phyloP scores from a whole-genome alignment of 2,329 filamentous ascomycete species.

The Colletotrichum lini region DNA sequence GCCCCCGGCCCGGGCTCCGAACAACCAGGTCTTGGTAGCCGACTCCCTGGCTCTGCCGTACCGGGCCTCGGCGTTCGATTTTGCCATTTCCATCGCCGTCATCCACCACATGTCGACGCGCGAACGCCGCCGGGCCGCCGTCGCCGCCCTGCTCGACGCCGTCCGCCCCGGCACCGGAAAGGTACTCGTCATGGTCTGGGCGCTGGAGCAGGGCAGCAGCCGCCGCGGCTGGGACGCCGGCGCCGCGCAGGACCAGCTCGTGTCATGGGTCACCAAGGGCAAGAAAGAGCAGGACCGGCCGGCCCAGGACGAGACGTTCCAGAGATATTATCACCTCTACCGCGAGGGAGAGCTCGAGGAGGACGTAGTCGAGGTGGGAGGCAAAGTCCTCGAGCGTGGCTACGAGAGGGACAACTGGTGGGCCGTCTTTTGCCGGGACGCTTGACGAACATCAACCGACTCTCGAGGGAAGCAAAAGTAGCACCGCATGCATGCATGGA shows the following conservation, averaged over 20 bases:
- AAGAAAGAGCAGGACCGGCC: slow-evolving; percentile 44
- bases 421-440: slow-evolving; percentile 71
- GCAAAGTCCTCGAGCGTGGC: slow-evolving; percentile 81
- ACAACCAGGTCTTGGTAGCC: slow-evolving; percentile 77
- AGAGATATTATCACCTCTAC: slow-evolving; percentile 97
- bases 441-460: not conserved
- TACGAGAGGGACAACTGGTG: slow-evolving; percentile 99
- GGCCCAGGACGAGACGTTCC: slow-evolving; percentile 68
- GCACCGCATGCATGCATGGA: not conserved
- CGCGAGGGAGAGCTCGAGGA: slow-evolving; percentile 87
- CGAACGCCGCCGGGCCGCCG: slow-evolving; percentile 79
- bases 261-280: slow-evolving; percentile 87
- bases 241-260: slow-evolving; percentile 90
- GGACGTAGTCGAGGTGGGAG: slow-evolving; percentile 82
- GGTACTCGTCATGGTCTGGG: slow-evolving; percentile 93
- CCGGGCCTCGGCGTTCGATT: slow-evolving; percentile 73
- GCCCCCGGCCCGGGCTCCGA: not conserved
- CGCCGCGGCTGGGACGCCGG: slow-evolving; percentile 90
- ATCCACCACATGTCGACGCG: slow-evolving; percentile 92
- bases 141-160: slow-evolving; percentile 78
- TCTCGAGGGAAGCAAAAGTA: not conserved
- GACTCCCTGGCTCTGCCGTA: slow-evolving; percentile 90
- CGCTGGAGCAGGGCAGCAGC: slow-evolving; percentile 89
- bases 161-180: slow-evolving; percentile 74
- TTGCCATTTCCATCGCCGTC: slow-evolving; percentile 94